A percentile compares a stretch with the other conserved stretches of the same genome.
phyloP scores from a whole-genome alignment of 1,139 yeast genomes.

The Debaryomyces nepalensis region DNA sequence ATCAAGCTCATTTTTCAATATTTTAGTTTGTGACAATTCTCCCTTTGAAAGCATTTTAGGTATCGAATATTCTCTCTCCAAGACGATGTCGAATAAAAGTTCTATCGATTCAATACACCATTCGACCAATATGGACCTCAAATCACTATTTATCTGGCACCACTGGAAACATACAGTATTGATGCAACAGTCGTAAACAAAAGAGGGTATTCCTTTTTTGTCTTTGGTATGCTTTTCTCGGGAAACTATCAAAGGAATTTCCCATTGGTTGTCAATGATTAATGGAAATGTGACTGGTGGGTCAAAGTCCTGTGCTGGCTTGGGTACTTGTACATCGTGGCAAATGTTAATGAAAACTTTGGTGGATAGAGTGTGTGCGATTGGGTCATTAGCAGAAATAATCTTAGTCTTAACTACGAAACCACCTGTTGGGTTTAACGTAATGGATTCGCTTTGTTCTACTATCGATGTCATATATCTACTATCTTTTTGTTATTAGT shows the following conservation, averaged over 20 bases:
- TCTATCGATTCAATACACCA: conserved; percentile 76
- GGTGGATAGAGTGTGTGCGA: conserved; percentile 39
- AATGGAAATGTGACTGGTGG: conserved; percentile 64
- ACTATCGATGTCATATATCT: conserved; percentile 21
- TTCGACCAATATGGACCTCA: conserved; percentile 54
- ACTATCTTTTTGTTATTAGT: not conserved
- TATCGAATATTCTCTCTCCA: conserved; percentile 47
- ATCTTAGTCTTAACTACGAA: conserved; percentile 69
- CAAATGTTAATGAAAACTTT: conserved; percentile 84
- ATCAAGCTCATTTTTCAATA: conserved; percentile 36
- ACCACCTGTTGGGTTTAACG: conserved; percentile 54
- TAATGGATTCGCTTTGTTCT: conserved; percentile 25
- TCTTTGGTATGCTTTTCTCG: conserved; percentile 59
- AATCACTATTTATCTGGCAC: conserved; percentile 58
- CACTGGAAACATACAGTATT: conserved; percentile 64
- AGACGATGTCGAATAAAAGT: conserved; percentile 43
- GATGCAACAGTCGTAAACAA: conserved; percentile 78
- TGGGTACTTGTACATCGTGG: conserved; percentile 65
- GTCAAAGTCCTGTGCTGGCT: conserved; percentile 50
- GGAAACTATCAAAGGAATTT: conserved; percentile 77
- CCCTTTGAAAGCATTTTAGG: conserved; percentile 74
- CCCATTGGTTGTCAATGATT: conserved; percentile 79
- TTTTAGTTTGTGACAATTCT: conserved; percentile 41
- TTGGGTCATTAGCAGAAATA: conserved; percentile 34
- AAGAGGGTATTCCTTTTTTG: conserved; percentile 67